A percentile compares a stretch with the other conserved stretches of the same genome.
Conservation (phyloP, 2,329 filamentous ascomycete species). For the Lecanicillium sp. region DNA sequence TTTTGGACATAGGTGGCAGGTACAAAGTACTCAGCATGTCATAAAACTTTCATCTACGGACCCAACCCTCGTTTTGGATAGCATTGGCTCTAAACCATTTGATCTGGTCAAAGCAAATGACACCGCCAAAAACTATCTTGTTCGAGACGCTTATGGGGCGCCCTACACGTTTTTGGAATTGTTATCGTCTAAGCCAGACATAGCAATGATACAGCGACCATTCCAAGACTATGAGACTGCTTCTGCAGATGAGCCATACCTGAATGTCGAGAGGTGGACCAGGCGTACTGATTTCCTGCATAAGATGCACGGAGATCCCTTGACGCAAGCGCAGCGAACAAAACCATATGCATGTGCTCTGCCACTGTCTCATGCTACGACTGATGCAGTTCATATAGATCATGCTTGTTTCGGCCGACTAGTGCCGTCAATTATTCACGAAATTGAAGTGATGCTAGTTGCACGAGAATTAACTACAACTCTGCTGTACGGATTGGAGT, state of each 20-base stretch:
- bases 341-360: constrained; percentile 38
- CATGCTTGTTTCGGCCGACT: constrained; percentile 48
- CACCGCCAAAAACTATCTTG: constrained; percentile 20
- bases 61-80: constrained; percentile 16
- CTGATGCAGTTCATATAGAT: constrained; percentile 37
- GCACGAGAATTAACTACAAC: constrained; percentile 46
- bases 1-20: constrained; percentile 37
- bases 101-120: constrained; percentile 14
- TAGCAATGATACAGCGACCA: constrained; percentile 27
- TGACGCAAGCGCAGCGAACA: constrained; percentile 17
- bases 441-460: constrained; percentile 56
- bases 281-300: constrained; percentile 54
- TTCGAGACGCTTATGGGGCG: constrained; percentile 26
- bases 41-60: constrained; percentile 29
- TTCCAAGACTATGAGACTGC: constrained; percentile 28
- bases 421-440: constrained; percentile 64
- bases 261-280: constrained; percentile 41
- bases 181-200: constrained; percentile 35
- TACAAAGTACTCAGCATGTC: constrained; percentile 31
- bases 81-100: constrained; percentile 23
- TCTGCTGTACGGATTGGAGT: constrained; percentile 30
- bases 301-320: constrained; percentile 11
- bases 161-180: constrained; percentile 34
- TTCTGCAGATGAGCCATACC: constrained; percentile 37
- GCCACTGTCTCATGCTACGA: constrained; percentile 35